Evolutionary conservation across 1,139 yeast genomes (phyloP).

Genomic region (Debaryomycetaceae sp.): DNA sequence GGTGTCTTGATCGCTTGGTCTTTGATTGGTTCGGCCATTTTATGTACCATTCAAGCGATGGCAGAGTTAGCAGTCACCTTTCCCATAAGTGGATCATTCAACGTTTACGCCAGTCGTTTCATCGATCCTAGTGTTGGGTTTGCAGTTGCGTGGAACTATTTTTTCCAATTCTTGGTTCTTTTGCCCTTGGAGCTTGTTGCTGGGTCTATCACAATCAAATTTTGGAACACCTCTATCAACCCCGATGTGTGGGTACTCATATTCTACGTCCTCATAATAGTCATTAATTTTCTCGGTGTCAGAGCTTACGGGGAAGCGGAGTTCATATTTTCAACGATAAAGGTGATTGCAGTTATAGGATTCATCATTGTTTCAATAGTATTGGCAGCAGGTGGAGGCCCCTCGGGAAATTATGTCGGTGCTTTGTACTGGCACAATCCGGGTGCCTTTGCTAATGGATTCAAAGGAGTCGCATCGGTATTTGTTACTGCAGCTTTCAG

Average conservation of each 20-base stretch:
- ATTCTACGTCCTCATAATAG: constrained; percentile 23
- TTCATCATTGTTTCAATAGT: constrained; percentile 29
- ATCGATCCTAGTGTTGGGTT: constrained; percentile 34
- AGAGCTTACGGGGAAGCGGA: constrained; percentile 35
- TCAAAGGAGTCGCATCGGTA: constrained; percentile 40
- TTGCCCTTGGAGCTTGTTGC: constrained; percentile 32
- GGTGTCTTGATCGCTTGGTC: constrained; percentile 50
- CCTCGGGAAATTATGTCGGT: constrained; percentile 22
- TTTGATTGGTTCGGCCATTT: constrained; percentile 24
- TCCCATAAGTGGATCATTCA: constrained; percentile 33
- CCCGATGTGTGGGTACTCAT: constrained; percentile 32
- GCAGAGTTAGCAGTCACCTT: constrained; percentile 33
- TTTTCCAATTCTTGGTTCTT: constrained; percentile 23
- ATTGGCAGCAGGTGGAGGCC: constrained; percentile 33
- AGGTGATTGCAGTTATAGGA: constrained; percentile 30
- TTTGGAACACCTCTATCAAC: constrained; percentile 26
- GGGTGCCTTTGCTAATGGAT: constrained; percentile 35
- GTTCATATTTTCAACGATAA: constrained; percentile 27
- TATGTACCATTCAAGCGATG: constrained; percentile 32
- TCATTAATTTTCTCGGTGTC: constrained; percentile 33
- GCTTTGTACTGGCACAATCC: constrained; percentile 29
- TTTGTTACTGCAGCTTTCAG: constrained; percentile 41
- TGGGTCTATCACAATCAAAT: constrained; percentile 28
- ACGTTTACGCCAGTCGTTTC: constrained; percentile 29
- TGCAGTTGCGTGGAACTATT: constrained; percentile 34